Base-by-base conservation (phyloP, 2,329 filamentous ascomycete species). In the Rhytidhysteron rufulum region DNA sequence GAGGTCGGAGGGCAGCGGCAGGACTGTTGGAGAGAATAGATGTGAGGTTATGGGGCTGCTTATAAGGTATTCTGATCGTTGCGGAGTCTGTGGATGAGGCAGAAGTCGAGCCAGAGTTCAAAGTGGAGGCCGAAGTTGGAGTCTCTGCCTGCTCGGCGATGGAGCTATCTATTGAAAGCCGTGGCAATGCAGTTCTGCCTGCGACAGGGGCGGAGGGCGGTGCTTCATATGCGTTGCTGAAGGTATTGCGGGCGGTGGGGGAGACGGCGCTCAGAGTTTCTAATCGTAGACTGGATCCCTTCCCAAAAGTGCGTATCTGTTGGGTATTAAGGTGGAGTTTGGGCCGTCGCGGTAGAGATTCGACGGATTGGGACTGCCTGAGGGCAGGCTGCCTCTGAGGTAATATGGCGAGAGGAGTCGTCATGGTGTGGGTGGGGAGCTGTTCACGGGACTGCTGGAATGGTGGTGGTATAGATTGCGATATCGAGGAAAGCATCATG, bases 261-360 rank as follows among this genome's bases (percentile, higher is more conserved):
- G 80, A 82, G 21, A 73, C 70, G n/a, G 75, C 67, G 36, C 73
- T 74, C 17, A 78, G 63, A 2, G 73, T 73, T 32, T 75, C 70
- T 34, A 79, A 66, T 11, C 75, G 71, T 33, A 80, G 61, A 40
- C 72, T 73, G 18, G 73, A 71, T 27, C 70, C 71, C 45, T 73
- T 78, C 41, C 75, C 75, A 56, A 78, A 79, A 17, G 72, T 71
- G 42, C 65, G 58, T 9, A 63, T 51, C 37, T 71, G 66, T 10
- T 73, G 63, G 10, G 80, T 83, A 63, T 83, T 77, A 38, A 83
- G 69, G 29, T 77, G 78, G 37, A 83, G 70, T 60, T 80, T 82
- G 2, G 80, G 80, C 44, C 77, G 67, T 49, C 64, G 65, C 41
- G 54, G 47, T 11, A n/a, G n/a, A n/a, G 53, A 46, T 40, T 58